These are phyloP conservation scores for Rhizopogon salebrosus DNA, from an alignment of 768 basidiomycete genomes.

Conservation along the genomic window DNA sequence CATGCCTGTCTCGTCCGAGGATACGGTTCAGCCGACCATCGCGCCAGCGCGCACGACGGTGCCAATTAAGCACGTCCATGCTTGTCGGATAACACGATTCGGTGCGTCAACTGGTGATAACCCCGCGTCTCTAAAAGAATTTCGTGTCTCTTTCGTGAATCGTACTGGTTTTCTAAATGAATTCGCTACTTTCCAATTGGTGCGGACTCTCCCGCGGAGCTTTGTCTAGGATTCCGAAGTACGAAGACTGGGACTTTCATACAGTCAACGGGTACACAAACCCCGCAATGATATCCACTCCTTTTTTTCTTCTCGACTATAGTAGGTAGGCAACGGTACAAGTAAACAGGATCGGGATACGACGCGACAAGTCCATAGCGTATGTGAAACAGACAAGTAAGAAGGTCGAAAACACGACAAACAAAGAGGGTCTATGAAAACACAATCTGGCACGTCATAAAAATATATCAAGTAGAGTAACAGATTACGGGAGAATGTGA, in stretches of 20 bases:
- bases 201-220: too few relatives aligned
- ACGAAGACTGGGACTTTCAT: too few relatives aligned
- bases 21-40: background rate
- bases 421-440: slow-evolving; percentile 3
- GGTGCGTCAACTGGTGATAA: too few relatives aligned
- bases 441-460: slow-evolving; percentile 17
- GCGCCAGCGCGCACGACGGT: background rate
- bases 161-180: too few relatives aligned
- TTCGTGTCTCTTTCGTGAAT: too few relatives aligned
- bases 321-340: slow-evolving; percentile 7
- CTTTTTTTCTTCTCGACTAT: slow-evolving; percentile 55
- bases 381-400: slow-evolving; percentile 6
- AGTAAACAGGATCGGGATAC: slow-evolving; percentile 6
- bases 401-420: slow-evolving; percentile 2
- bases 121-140: too few relatives aligned
- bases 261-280: too few relatives aligned
- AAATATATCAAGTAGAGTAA: slow-evolving; percentile 22
- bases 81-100: too few relatives aligned
- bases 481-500: slow-evolving; percentile 16
- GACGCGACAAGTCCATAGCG: background rate
- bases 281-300: slow-evolving; percentile 55
- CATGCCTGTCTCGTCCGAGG: background rate
- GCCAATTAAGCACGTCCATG: too few relatives aligned
- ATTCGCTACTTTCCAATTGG: too few relatives aligned
- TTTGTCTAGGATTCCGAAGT: too few relatives aligned